Percentiles rank a stretch among this genome's conserved stretches.
These are phyloP conservation scores for Ophiocordyceps sinensis DNA, from an alignment of 2,329 filamentous ascomycete genomes.

Conservation along the genomic window DNA sequence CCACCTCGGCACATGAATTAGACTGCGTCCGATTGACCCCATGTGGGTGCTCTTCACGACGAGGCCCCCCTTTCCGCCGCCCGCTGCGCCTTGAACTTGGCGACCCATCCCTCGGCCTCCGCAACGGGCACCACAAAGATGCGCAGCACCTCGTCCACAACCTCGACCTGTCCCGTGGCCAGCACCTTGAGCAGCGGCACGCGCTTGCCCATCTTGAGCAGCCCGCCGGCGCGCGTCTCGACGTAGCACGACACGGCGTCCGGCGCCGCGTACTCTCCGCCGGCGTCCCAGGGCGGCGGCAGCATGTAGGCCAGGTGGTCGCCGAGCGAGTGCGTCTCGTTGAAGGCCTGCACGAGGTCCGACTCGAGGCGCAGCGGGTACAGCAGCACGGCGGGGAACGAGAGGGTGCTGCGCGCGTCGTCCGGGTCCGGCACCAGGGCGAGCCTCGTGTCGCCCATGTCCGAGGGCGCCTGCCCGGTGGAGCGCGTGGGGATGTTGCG, in stretches of 20 bases:
- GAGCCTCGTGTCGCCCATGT: constrained; percentile 74
- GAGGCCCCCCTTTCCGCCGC: constrained; percentile 25
- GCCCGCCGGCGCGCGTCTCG: constrained; percentile 63
- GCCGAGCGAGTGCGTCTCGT: constrained; percentile 58
- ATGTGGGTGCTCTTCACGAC: too few relatives aligned
- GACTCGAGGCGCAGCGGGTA: constrained; percentile 73
- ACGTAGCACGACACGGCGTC: constrained; percentile 72
- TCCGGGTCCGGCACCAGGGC: constrained; percentile 56
- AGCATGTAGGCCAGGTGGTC: constrained; percentile 79
- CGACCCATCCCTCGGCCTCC: constrained; percentile 61
- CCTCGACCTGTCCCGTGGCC: constrained; percentile 61
- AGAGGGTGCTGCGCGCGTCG: constrained; percentile 56
- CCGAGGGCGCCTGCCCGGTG: constrained; percentile 54
- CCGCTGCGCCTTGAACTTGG: constrained; percentile 69
- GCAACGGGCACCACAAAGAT: constrained; percentile 68
- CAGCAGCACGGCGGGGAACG: constrained; percentile 67
- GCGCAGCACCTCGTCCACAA: constrained; percentile 73
- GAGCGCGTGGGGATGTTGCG: constrained; percentile 54
- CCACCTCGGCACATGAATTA: too few relatives aligned
- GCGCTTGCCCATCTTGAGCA: constrained; percentile 86
- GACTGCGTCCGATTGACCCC: too few relatives aligned
- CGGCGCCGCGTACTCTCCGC: constrained; percentile 17
- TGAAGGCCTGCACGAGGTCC: constrained; percentile 82
- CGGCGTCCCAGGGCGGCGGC: constrained; percentile 72
- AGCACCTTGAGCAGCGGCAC: constrained; percentile 63